Conservation (phyloP, 352 stramenopile species). For the Phytophthora sansomeana region DNA sequence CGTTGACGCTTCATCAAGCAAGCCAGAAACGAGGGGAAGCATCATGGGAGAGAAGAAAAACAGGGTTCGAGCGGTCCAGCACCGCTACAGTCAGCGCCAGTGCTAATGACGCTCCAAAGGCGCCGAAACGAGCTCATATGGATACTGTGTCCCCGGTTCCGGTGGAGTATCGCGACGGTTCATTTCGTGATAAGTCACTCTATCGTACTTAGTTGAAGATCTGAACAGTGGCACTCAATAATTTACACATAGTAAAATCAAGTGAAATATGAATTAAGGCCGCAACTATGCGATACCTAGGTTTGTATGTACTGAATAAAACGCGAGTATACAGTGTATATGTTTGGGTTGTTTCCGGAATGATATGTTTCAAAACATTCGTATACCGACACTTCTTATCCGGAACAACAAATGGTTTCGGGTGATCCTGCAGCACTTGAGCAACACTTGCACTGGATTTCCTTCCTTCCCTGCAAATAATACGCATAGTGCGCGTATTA, state of each 20-base stretch:
- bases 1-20: too few species aligned
- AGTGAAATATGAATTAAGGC: constrained; percentile 18
- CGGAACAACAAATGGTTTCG: too few species aligned
- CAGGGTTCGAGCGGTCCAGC: too few species aligned
- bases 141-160: constrained; percentile 22
- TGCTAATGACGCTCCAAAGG: not conserved
- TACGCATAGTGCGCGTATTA: too few species aligned
- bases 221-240: constrained; percentile 27
- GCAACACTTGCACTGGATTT: too few species aligned
- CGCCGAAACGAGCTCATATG: too few species aligned
- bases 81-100: too few species aligned
- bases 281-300: constrained; percentile 5
- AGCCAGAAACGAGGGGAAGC: constrained; percentile 27
- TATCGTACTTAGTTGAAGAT: constrained; percentile 1
- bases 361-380: too few species aligned
- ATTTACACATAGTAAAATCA: constrained; percentile 17
- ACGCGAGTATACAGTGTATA: not conserved
- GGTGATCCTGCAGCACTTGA: too few species aligned
- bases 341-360: too few species aligned
- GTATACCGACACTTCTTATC: too few species aligned
- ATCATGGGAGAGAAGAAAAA: constrained; percentile 36
- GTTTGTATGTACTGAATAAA: not conserved
- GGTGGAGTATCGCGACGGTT: constrained; percentile 16
- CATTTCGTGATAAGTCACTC: constrained; percentile 3
- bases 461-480: too few species aligned